These are phyloP conservation scores for Globisporangium rhizosaccharum DNA, from an alignment of 352 stramenopile genomes.

Conservation along the genomic window DNA sequence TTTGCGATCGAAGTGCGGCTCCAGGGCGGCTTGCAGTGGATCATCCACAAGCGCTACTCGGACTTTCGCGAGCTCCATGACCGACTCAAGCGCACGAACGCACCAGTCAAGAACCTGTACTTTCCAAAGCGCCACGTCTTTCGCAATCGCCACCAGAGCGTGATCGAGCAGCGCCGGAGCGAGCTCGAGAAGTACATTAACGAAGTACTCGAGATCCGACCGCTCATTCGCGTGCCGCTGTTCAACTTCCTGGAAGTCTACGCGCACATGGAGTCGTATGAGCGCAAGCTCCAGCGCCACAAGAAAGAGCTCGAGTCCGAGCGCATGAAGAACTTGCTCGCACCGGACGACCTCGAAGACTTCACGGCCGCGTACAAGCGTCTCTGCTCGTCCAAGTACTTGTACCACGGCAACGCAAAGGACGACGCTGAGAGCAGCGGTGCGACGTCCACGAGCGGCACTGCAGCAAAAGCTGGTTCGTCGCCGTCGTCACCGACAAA, in stretches of 20 bases:
- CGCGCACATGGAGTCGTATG: conserved; percentile 83
- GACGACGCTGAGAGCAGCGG: conserved; percentile 18
- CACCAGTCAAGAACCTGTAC: conserved; percentile 68
- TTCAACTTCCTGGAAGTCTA: conserved; percentile 89
- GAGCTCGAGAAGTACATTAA: conserved; percentile 89
- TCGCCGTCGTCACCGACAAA: conserved; percentile 17
- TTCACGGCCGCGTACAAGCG: conserved; percentile 74
- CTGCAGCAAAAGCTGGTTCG: conserved; percentile 3
- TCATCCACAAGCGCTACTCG: conserved; percentile 87
- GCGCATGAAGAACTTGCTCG: conserved; percentile 83
- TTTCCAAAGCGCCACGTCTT: conserved; percentile 88
- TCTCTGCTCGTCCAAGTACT: conserved; percentile 79
- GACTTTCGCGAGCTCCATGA: conserved; percentile 87
- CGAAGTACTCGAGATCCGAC: conserved; percentile 73
- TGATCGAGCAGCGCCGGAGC: conserved; percentile 81
- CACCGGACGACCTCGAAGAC: conserved; percentile 53
- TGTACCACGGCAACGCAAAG: conserved; percentile 63
- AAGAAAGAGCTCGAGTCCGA: conserved; percentile 86
- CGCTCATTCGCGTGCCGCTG: conserved; percentile 77
- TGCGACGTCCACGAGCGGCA: conserved; percentile 11
- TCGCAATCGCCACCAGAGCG: conserved; percentile 73
- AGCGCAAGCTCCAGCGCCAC: conserved; percentile 76
- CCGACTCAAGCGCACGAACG: conserved; percentile 70
- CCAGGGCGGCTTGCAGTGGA: conserved; percentile 78
- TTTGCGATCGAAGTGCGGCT: conserved; percentile 79